Conservation (phyloP, 2,329 filamentous ascomycete species). For the Bipolaris cookei region DNA sequence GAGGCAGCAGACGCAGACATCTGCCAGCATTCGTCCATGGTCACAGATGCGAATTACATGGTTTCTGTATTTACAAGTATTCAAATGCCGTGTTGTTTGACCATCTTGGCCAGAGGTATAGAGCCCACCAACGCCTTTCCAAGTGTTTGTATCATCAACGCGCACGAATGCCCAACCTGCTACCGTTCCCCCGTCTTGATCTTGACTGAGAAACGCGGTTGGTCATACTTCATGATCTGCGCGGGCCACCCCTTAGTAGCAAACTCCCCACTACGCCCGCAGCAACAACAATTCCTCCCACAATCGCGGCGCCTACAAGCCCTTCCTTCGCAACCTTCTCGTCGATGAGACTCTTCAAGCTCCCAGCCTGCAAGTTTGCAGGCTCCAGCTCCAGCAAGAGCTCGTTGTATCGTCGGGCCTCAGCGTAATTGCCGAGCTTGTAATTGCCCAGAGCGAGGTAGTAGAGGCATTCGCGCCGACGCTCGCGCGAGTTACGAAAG, state of each 20-base stretch:
- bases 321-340: constrained; percentile 96
- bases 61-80: constrained; percentile 15
- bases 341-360: constrained; percentile 86
- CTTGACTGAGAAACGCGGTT: neutral
- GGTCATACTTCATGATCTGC: constrained; percentile 57
- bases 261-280: constrained; percentile 92
- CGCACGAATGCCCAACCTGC: neutral
- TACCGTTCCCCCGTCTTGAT: neutral
- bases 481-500: constrained; percentile 90
- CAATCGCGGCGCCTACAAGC: constrained; percentile 89
- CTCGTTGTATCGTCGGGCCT: constrained; percentile 94
- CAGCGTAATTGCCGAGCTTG: constrained; percentile 96
- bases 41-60: constrained; percentile 1
- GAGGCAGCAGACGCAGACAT: neutral
- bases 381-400: constrained; percentile 89
- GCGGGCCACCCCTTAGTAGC: constrained; percentile 73
- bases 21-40: neutral
- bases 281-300: constrained; percentile 89
- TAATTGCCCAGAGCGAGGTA: constrained; percentile 97
- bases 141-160: constrained; percentile 17
- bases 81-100: constrained; percentile 12
- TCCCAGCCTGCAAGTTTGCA: constrained; percentile 85
- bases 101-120: constrained; percentile 27
- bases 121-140: constrained; percentile 38
- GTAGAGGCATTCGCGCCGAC: constrained; percentile 95